Conservation (phyloP, 441 rosid species). For the Caryocar brasiliense region DNA sequence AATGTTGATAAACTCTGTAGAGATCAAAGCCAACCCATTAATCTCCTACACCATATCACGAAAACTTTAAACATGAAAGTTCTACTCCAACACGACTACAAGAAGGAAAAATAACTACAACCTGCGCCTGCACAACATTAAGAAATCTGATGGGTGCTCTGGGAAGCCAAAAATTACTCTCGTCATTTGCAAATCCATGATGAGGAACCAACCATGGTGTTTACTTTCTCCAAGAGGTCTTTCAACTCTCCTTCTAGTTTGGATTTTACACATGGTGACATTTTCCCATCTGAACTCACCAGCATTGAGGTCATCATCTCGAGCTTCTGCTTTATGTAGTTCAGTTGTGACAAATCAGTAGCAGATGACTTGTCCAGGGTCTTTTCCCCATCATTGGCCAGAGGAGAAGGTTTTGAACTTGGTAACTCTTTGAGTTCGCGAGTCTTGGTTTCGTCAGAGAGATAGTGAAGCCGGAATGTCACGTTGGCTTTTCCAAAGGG, state of each 20-base stretch:
- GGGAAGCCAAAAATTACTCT: neutral
- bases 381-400: slow-evolving; percentile 3
- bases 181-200: slow-evolving; percentile 1
- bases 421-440: slow-evolving; percentile 14
- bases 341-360: slow-evolving; percentile 15
- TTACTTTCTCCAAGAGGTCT: slow-evolving; percentile 36
- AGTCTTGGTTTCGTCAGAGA: slow-evolving; percentile 14
- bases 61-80: no score
- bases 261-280: slow-evolving; percentile 33
- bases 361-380: slow-evolving; percentile 4
- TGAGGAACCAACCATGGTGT: slow-evolving; percentile 14
- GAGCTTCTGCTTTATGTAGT: slow-evolving; percentile 36
- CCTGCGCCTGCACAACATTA: neutral
- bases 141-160: neutral
- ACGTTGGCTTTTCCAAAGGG: slow-evolving; percentile 41
- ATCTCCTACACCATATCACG: no score
- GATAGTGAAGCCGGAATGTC: slow-evolving; percentile 31
- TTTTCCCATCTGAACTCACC: slow-evolving; percentile 30
- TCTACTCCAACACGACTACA: no score
- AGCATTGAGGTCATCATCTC: slow-evolving; percentile 32
- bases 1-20: no score
- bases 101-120: no score
- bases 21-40: no score
- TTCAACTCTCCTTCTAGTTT: slow-evolving; percentile 32
- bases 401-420: slow-evolving; percentile 5